Percentiles rank a stretch among this genome's conserved stretches.
phyloP scores from a whole-genome alignment of 805 yeast species.

The Kodamaea lidongshanica region DNA sequence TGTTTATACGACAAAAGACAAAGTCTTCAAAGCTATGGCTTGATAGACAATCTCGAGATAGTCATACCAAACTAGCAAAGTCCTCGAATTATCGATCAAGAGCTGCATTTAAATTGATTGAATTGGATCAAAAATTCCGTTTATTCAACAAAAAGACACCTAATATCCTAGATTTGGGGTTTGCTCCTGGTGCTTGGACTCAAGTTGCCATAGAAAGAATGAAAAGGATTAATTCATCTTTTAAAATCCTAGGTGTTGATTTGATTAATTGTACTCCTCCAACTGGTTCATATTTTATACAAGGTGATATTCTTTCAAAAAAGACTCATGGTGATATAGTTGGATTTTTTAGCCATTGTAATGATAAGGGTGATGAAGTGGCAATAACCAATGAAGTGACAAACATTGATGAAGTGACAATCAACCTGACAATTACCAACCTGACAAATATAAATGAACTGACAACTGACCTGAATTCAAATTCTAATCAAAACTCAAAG shows the following conservation, averaged over 20 bases:
- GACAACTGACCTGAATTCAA: background rate
- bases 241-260: constrained; percentile 24
- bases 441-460: too few relatives aligned
- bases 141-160: constrained; percentile 47
- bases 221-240: constrained; percentile 6
- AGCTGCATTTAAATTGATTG: constrained; percentile 84
- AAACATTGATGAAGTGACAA: constrained; percentile 1
- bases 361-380: too few relatives aligned
- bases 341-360: constrained; percentile 40
- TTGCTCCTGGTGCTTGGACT: constrained; percentile 29
- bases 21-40: constrained; percentile 70
- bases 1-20: constrained; percentile 20
- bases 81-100: constrained; percentile 62
- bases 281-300: constrained; percentile 30
- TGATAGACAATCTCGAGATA: constrained; percentile 60
- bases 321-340: constrained; percentile 53
- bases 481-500: too few relatives aligned
- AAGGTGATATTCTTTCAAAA: constrained; percentile 34
- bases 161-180: constrained; percentile 71
- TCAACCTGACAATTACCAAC: constrained; percentile 1
- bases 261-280: constrained; percentile 33
- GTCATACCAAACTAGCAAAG: constrained; percentile 61
- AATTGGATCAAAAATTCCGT: constrained; percentile 59
- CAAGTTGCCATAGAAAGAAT: constrained; percentile 20
- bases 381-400: background rate